A percentile compares a stretch with the other conserved stretches of the same genome.
Conservation (phyloP, 371 early-diverging fungal species). For the Rhizopus microsporus region DNA sequence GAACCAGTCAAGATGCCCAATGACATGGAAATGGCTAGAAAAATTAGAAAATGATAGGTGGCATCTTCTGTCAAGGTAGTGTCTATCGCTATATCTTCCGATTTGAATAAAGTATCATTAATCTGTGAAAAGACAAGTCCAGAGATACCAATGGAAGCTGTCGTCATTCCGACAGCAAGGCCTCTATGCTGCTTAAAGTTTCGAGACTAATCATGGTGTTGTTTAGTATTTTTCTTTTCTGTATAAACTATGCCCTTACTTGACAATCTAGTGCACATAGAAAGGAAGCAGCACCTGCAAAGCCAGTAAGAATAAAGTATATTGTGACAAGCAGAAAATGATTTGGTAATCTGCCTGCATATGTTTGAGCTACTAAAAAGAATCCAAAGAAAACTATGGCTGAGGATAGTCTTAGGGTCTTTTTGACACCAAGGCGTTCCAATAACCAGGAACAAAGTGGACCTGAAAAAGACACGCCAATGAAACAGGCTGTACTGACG, state of each 20-base stretch:
- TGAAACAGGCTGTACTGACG: conserved; percentile 49
- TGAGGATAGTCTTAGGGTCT: conserved; percentile 38
- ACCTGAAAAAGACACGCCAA: conserved; percentile 50
- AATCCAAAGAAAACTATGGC: conserved; percentile 34
- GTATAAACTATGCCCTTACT: conserved; percentile 18
- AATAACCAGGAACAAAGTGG: conserved; percentile 47
- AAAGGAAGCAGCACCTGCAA: conserved; percentile 45
- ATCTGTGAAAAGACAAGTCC: conserved; percentile 51
- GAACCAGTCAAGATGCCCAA: conserved; percentile 33
- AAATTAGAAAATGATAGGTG: conserved; percentile 39
- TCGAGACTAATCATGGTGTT: conserved; percentile 22
- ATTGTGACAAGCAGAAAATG: conserved; percentile 34
- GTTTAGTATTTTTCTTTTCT: background rate
- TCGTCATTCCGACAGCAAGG: conserved; percentile 45
- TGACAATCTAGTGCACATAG: conserved; percentile 50
- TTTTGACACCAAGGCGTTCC: conserved; percentile 30
- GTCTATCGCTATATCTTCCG: conserved; percentile 10
- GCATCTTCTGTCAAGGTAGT: conserved; percentile 18
- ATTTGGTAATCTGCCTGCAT: conserved; percentile 35
- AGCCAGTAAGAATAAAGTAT: conserved; percentile 34
- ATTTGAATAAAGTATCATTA: conserved; percentile 40
- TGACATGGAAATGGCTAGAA: conserved; percentile 31
- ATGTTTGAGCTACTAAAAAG: conserved; percentile 45
- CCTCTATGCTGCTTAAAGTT: conserved; percentile 48
- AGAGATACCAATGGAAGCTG: conserved; percentile 40